These are phyloP conservation scores for Neckera pumila DNA, from an alignment of 225 moss, liverwort and hornwort species.

Conservation along the genomic window DNA sequence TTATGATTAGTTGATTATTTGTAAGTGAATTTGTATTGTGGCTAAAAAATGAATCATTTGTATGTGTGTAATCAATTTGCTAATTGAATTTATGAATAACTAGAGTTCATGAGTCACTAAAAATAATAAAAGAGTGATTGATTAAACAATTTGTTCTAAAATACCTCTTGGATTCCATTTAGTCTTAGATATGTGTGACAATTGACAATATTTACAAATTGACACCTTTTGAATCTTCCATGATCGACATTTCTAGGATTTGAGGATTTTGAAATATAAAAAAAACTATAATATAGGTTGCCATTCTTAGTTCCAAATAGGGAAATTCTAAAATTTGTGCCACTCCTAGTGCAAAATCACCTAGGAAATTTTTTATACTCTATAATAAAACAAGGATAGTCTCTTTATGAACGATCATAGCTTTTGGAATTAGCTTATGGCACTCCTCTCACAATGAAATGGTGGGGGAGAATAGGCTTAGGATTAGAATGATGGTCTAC, in stretches of 20 bases:
- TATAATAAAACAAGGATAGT: neutral
- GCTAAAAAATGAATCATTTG: too few relatives aligned
- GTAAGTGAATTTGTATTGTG: too few relatives aligned
- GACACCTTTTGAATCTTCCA: neutral
- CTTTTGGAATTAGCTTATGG: neutral
- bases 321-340: neutral
- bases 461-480: neutral
- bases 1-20: neutral
- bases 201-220: neutral
- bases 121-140: neutral
- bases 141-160: neutral
- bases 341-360: neutral
- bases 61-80: too few relatives aligned
- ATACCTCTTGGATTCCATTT: neutral
- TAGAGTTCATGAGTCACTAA: neutral
- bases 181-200: neutral
- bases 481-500: neutral
- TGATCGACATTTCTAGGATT: rapidly evolving
- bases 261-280: neutral
- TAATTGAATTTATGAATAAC: neutral
- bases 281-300: neutral
- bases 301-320: neutral
- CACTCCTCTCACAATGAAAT: neutral
- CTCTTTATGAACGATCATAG: neutral
- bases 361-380: neutral